Evolutionary conservation across 2,329 filamentous ascomycete genomes (phyloP), one percentile per base, ranked within the genome.

Genomic region (Alternaria gaisen): DNA sequence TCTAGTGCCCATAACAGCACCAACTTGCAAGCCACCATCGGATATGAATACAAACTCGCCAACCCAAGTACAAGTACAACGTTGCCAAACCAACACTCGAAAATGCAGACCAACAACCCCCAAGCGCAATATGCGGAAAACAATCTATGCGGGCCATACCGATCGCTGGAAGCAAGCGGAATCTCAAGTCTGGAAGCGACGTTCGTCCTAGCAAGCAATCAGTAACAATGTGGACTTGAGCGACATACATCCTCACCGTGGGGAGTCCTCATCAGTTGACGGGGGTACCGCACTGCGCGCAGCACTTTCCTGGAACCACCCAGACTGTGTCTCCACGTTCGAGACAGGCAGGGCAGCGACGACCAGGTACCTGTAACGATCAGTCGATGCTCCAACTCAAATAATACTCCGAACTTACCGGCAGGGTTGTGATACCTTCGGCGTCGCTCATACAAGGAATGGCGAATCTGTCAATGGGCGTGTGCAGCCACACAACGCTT

Each of bases 271-370:
- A 22, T 55, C 68, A 80, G 58, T 78, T 79, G 34, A 80, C 78
- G n/a, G 76, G 75, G 52, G 77, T 79, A 44, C 77, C 77, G 53
- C 78, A 80, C 44, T 75, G 67, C 8, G 76, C 75, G 61, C 78
- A 80, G 64, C 74, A 75, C 58, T 79, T 79, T 26, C 78, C 78
- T 5, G 76, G 77, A 52, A 79, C 76, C 20, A 80, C 78, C 78
- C 78, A 80, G 3, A 80, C 76, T 2, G 75, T 78, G 44, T 79
- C 71, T n/a, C 77, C 77, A 43, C 76, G 73, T 53, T 79, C 77
- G 46, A 79, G 71, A 53, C 78, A 80, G 32, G 74, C 72, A 26
- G 78, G 78, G 68, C 78, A 80, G 22, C 76, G 76, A 53, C 76
- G 75, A 44, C 77, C 77, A 53, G 78, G 78, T 41, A 80, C 77